Percentiles rank a stretch among this genome's conserved stretches.
These are phyloP conservation scores for Tuber borchii DNA, from an alignment of 495 filamentous ascomycete species.

Conservation along the genomic window DNA sequence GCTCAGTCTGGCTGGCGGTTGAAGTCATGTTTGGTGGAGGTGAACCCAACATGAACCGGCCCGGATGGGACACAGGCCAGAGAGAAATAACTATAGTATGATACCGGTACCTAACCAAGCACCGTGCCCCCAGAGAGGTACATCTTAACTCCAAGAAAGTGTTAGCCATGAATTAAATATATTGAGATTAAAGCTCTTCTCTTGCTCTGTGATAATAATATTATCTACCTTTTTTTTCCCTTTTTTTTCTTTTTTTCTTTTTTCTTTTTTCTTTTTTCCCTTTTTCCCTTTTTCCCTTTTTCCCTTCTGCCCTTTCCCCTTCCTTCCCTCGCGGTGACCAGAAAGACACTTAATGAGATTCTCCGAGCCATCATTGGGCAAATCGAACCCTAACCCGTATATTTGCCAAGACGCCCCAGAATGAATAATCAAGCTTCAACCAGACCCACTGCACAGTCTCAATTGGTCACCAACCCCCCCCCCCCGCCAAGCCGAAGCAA, in stretches of 20 bases:
- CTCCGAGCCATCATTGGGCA: not conserved
- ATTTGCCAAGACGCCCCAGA: not conserved
- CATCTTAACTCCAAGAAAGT: not conserved
- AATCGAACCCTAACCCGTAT: not conserved
- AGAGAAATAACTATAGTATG: not conserved
- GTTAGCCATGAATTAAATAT: not conserved
- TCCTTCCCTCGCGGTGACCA: not conserved
- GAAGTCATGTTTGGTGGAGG: not conserved
- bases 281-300: too few species aligned
- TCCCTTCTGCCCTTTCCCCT: not conserved
- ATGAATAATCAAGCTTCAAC: not conserved
- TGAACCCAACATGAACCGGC: not conserved
- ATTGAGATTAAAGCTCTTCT: not conserved
- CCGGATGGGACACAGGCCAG: not conserved
- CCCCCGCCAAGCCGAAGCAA: not conserved
- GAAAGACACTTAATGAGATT: not conserved
- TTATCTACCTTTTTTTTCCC: not conserved
- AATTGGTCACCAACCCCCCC: too few species aligned
- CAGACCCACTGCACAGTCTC: not conserved
- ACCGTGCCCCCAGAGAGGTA: not conserved
- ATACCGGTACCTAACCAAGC: not conserved
- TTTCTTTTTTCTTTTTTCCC: too few species aligned
- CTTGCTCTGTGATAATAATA: not conserved
- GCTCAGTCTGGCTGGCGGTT: not conserved
- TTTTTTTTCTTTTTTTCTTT: not conserved